Evolutionary conservation across 2,329 filamentous ascomycete species (phyloP), one percentile per base, ranked within the genome.

Genomic region (Colletotrichum melonis): DNA sequence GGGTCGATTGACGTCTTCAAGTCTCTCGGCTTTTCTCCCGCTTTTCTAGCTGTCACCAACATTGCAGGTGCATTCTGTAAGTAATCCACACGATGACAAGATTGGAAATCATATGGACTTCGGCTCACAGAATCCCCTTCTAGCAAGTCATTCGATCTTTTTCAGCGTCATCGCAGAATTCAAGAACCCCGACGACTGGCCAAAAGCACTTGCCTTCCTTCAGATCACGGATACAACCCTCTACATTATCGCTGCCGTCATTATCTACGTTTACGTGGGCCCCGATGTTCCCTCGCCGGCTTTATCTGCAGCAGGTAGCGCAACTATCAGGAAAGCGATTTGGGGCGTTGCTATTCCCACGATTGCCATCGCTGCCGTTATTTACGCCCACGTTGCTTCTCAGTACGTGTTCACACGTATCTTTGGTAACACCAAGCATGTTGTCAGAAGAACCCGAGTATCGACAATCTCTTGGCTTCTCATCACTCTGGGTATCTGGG

Each of bases 321-420:
- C 80, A 1, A 77, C 87, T 0, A 82, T 94, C 55, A 86, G 88
- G 24, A 93, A 93, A 77, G 83, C 92, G 6, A 91, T 92, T 8
- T 94, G 91, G 82, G 92, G 91, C 16, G 85, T 94, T 65, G 92
- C 92, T 0, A 85, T 92, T 2, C 92, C 92, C 2, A 93, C 91
- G 1, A 94, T 94, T 69, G 84, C 94, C 54, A 89, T 94, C 60
- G 91, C 92, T 0, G 92, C 92, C 63, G 91, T 93, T 3, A 92
- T 94, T 73, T 92, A 93, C 78, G 91, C 89, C 9, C 89, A 92
- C 69, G 89, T 94, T 1, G 91, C 90, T 2, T 86, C 86, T 69
- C 93, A 92, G 78, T 92, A 92, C 76, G 83, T 93, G 67, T 94
- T 92, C 76, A 82, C 90, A 3, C 88, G 92, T 26, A 80, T 92